phyloP scores from a whole-genome alignment of 306 rosid species.

The Comarum palustre region DNA sequence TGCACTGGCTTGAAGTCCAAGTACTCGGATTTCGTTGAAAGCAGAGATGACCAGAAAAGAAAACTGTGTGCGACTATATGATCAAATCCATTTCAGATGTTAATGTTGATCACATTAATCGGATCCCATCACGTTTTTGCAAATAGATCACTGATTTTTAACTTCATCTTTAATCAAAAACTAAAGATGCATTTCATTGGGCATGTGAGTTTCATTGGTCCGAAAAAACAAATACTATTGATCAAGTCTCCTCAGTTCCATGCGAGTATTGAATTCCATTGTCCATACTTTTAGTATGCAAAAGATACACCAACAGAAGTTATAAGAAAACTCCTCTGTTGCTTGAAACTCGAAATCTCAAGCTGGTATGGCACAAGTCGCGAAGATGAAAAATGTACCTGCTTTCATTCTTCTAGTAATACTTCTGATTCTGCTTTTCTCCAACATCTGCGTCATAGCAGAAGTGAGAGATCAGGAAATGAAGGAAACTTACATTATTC shows the following conservation, averaged over 20 bases:
- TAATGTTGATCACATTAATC: background rate
- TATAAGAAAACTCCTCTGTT: background rate
- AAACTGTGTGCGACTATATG: background rate
- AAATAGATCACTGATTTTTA: background rate
- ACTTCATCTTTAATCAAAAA: background rate
- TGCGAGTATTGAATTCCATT: background rate
- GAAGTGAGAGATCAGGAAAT: constrained; percentile 33
- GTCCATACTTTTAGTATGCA: background rate
- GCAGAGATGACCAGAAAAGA: background rate
- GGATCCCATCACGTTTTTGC: background rate
- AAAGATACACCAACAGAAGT: background rate
- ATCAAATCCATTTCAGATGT: background rate
- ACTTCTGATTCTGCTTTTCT: background rate
- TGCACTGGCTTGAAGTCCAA: too few relatives aligned
- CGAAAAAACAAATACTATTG: background rate
- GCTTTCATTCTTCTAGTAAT: background rate
- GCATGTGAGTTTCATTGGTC: constrained; percentile 6
- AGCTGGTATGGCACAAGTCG: background rate
- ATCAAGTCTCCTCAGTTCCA: background rate
- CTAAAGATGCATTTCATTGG: background rate
- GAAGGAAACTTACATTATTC: constrained; percentile 58
- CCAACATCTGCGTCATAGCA: constrained; percentile 24
- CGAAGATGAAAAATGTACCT: background rate
- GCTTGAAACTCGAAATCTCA: constrained; percentile 1
- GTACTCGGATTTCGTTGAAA: background rate